Conservation (phyloP, 441 rosid genomes). For the Jatropha podagrica region DNA sequence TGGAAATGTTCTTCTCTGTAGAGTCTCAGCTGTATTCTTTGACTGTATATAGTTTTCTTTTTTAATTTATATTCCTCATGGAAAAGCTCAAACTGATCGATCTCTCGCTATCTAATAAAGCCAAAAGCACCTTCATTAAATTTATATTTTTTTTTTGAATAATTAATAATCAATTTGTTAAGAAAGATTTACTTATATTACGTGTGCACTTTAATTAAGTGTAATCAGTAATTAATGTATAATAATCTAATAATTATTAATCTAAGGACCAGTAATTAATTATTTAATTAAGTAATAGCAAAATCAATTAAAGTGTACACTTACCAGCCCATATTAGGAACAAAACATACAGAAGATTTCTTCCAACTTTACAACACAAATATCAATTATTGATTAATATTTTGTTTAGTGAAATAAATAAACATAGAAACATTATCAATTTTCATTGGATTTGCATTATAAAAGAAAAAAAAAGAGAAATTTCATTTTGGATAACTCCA, state of each 20-base stretch:
- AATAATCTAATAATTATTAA: too few species aligned
- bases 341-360: not conserved
- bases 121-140: not conserved
- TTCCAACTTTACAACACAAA: not conserved
- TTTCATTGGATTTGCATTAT: not conserved
- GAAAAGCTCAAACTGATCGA: too few species aligned
- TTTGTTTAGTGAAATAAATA: too few species aligned
- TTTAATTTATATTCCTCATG: too few species aligned
- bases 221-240: too few species aligned
- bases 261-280: too few species aligned
- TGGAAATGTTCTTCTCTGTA: not conserved
- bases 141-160: too few species aligned
- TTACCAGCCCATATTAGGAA: not conserved
- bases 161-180: too few species aligned
- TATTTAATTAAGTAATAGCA: not conserved
- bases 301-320: not conserved
- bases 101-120: not conserved
- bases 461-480: not conserved
- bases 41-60: not conserved
- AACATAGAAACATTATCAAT: not conserved
- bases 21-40: not conserved
- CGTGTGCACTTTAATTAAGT: too few species aligned
- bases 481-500: constrained; percentile 7
- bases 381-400: not conserved
- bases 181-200: too few species aligned